Base-by-base conservation (phyloP, 108 stramenopile genomes). In the Skeletonema tropicum region DNA sequence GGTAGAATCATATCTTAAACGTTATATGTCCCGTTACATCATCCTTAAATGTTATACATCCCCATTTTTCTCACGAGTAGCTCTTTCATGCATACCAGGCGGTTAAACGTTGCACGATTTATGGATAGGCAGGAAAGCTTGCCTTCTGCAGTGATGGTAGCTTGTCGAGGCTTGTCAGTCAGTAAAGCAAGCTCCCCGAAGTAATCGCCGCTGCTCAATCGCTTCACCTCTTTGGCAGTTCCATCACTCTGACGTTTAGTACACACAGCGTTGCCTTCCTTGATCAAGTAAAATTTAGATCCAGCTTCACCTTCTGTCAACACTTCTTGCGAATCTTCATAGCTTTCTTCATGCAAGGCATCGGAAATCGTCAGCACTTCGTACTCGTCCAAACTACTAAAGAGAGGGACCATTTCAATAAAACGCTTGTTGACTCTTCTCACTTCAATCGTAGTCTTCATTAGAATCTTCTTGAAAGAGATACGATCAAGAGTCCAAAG, bases 171-270 rank as follows among this genome's bases (percentile, higher is more conserved):
- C 55, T 91, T 88, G 57, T 60, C 63, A 1, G 85, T 85, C 11
- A 92, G 66, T 12, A 92, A 79, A 15, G 92, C 89, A 57, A 86
- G 77, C 82, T 90, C 88, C 64, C 88, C 88, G 77, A 87, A 90
- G 84, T 89, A 88, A 48, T 78, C 36, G 6, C 85, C 87, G 55
- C 65, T 60, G 29, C 73, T 45, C 33, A 85, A 71, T 52, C 75
- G 41, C 32, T 74, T 82, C 32, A 87, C 86, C 39, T 89, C 86
- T 30, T 62, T 39, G 30, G 30, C 48, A 5, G 45, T 57, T 36
- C 68, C 75, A 41, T 70, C 71, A 6, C 30, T 30, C 23, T 71
- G 60, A 12, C 38, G 42, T 52, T 85, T 73, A 6, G 80, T 84
- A 60, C 86, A 87, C 35, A 86, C 61, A 2, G 74, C 89, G 13